Base-by-base conservation (phyloP, 2,329 filamentous ascomycete genomes). In the Achaetomium macrosporum region DNA sequence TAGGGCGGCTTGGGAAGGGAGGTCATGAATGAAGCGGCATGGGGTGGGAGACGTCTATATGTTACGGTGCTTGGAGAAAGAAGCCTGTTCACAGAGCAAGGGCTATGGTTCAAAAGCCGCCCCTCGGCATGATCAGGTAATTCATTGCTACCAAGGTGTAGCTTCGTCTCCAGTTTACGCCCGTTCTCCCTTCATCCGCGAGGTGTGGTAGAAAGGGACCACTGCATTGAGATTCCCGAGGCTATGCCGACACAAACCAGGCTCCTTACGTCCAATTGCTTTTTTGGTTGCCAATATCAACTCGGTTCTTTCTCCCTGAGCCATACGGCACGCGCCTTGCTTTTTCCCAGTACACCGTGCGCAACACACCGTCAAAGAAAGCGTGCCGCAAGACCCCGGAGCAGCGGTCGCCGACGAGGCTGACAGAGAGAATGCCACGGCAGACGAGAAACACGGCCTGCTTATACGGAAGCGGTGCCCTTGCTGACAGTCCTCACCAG, bases 401-500 rank as follows among this genome's bases (percentile, higher is more conserved):
- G 42, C 35, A 48, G 46, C 51, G 51, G 42, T 50, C 46, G 47
- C 36, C 33, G 41, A 33, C n/a, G 41, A 52, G 48, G 35, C 44
- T 17, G 42, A 55, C 48, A 51, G 44, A 52, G 37, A 43, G 12
- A 30, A 17, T n/a, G 15, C 13, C 8, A 37, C 15, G 35, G 35
- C 15, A 40, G 13, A 39, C n/a, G 19, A 29, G 31, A 37, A 41
- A n/a, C 43, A 29, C 29, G 8, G 15, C 25, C 35, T 41, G 19
- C 39, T 50, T 58, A 55, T 49, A 56, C 30, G 43, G 57, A 57
- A 41, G 79, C 76, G 65, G 76, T 68, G 65, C 79, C 76, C 78
- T 84, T 82, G 78, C 78, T 82, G 73, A 85, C 77, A 55, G 73
- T 76, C 72, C 77, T 79, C 71, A 90, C 74, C 68, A 92, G 78